A percentile compares a stretch with the other conserved stretches of the same genome.
Evolutionary conservation across 2,329 filamentous ascomycete genomes (phyloP).

Genomic region (Hypoxylon sp.): DNA sequence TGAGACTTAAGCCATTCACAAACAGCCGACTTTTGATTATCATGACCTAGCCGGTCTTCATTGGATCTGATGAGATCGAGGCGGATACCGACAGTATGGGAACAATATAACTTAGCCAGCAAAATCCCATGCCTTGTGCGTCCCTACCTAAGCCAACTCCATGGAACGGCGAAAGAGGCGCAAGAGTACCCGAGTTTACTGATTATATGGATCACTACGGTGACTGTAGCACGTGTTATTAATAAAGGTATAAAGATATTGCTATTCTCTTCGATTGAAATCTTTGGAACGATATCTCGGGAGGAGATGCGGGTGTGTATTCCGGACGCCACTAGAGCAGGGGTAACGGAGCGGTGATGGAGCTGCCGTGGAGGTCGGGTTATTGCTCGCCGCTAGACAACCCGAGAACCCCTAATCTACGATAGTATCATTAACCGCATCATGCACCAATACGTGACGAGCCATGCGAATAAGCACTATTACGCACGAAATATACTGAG

Average conservation of each 20-base stretch:
- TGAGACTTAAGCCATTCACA: constrained; percentile 13
- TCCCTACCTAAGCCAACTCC: constrained; percentile 20
- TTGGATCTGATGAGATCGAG: constrained; percentile 14
- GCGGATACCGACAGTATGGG: constrained; percentile 40
- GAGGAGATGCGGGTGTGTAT: constrained; percentile 28
- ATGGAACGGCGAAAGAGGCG: constrained; percentile 7
- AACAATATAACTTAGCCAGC: constrained; percentile 18
- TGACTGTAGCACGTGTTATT: constrained; percentile 29
- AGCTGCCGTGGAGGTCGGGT: constrained; percentile 20
- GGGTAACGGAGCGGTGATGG: constrained; percentile 7
- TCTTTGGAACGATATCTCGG: constrained; percentile 20
- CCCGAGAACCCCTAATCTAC: constrained; percentile 23
- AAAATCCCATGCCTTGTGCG: constrained; percentile 2
- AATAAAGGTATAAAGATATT: not conserved
- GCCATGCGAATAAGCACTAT: not conserved
- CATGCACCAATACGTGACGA: not conserved
- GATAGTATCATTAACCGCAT: not conserved
- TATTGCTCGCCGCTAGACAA: constrained; percentile 33
- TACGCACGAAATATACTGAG: not conserved
- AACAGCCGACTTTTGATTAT: constrained; percentile 3
- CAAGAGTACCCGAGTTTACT: constrained; percentile 18
- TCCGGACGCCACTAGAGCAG: constrained; percentile 20
- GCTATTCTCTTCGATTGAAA: constrained; percentile 9
- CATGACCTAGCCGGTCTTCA: constrained; percentile 12
- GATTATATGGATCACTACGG: constrained; percentile 24